Evolutionary conservation across 2,329 filamentous ascomycete genomes (phyloP), one percentile per base, ranked within the genome.

Genomic region (Fusarium multiceps): DNA sequence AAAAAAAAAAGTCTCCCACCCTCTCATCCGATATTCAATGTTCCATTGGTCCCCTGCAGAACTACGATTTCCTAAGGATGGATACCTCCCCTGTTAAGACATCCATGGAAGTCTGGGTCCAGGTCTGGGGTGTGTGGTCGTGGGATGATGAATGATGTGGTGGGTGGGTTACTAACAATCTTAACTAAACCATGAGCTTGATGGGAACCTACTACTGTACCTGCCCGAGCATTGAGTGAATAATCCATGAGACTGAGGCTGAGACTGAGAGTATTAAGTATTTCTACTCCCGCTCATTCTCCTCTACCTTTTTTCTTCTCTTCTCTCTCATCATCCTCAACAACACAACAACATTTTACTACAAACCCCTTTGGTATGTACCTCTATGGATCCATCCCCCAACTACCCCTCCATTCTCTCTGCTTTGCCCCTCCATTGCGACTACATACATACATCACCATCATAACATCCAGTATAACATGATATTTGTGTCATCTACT

Each of bases 241-340:
- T 70, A 72, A 72, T 68, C 70, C 70, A 63, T 67, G 53, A 37
- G 54, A 64, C 49, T 57, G 53, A 37, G 54, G 63, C 48, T 55
- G 70, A 37, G 54, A 66, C 48, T 55, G 70, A 61, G 68, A 51
- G 25, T 71, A 71, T 71, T 70, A 68, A 68, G 49, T 75, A 71
- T 57, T 72, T 68, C 47, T 67, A 68, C 72, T 72, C 63, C 66
- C 63, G 11, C 66, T 63, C 59, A 55, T 54, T 43, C 65, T 63
- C 57, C 40, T 53, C 49, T 42, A 50, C 18, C 23, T 23, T 57
- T 56, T 40, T 25, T 34, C 45, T 57, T 66, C 47, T 50, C 54
- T 55, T 55, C 67, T 49, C 55, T 50, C 67, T 66, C 72, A 69
- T 57, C 66, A 63, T 59, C 51, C 55, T 64, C 55, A 63, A 42